Evolutionary conservation across 2,329 filamentous ascomycete species (phyloP), one percentile per base, ranked within the genome.

Genomic region (Exserohilum turcica): DNA sequence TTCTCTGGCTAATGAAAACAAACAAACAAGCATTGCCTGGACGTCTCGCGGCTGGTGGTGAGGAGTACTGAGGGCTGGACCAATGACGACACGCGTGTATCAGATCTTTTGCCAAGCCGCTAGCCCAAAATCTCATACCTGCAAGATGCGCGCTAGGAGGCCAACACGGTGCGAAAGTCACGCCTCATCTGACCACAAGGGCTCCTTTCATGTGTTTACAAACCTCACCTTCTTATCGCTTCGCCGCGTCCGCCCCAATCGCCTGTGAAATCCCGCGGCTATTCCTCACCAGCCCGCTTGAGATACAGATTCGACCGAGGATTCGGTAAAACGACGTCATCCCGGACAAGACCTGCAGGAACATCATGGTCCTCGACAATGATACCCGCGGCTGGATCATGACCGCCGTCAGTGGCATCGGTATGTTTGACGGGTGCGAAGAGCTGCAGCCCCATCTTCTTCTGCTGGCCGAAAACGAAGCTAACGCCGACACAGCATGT

Each of bases 341-440:
- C 33, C 55, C 64, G 59, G 59, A 39, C 13, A 37, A 27, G 37
- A 43, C 50, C 44, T 48, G 50, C 50, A 48, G 52, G 45, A 31
- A 44, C 49, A 55, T 39, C 36, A 68, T 71, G 69, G 63, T 59
- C 53, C 63, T 74, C 49, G 70, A 72, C 54, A 74, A 74, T 78
- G 93, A 97, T 78, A 88, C 88, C 59, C 86, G 92, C 60, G 93
- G 94, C 67, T 97, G 93, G 93, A 88, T 97, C 65, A 91, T 97
- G 89, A 82, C 85, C 59, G 87, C 83, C 68, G 81, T 92, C 61
- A 91, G 92, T 75, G 96, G 92, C 70, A 86, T 92, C 70, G 85
- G 86, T 88, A 75, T 46, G 74, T 62, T 36, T 38, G 16, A 10
- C 15, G 35, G 9, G 15, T 31, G 37, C 62, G 48, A 27, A 33